A percentile compares a stretch with the other conserved stretches of the same genome.
phyloP scores from a whole-genome alignment of 73 alveolate genomes.

The Tetrahymena malaccensis region DNA sequence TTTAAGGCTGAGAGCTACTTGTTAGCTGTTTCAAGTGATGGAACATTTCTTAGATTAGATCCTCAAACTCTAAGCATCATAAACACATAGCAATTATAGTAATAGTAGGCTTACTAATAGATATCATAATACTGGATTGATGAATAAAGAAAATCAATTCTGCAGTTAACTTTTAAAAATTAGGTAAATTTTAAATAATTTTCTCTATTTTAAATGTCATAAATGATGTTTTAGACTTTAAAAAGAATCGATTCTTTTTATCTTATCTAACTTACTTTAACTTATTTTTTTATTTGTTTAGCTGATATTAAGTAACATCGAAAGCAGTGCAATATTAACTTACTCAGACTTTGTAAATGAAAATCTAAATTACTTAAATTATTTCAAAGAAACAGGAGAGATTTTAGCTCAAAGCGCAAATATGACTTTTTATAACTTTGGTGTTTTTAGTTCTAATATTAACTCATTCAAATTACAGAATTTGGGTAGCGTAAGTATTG shows the following conservation, averaged over 20 bases:
- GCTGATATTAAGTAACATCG: background rate
- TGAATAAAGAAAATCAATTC: background rate
- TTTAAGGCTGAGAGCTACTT: background rate
- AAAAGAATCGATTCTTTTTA: background rate
- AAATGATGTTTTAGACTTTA: too few relatives aligned
- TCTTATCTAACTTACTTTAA: background rate
- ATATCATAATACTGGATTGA: background rate
- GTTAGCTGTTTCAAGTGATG: background rate
- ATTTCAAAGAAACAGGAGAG: background rate
- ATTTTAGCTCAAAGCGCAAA: background rate
- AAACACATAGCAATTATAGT: background rate
- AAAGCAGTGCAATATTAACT: background rate
- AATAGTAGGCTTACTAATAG: background rate
- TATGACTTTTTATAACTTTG: background rate
- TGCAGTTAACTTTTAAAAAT: background rate
- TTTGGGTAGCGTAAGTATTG: background rate
- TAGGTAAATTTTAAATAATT: background rate
- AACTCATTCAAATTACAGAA: background rate
- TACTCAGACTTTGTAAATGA: background rate
- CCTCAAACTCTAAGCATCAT: background rate
- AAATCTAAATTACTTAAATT: background rate
- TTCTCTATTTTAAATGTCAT: too few relatives aligned
- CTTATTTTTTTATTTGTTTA: background rate
- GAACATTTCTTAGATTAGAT: background rate
- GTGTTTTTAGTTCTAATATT: background rate